These are phyloP conservation scores for Gloeopeniophorella convolvens DNA, from an alignment of 768 basidiomycete genomes.

Conservation along the genomic window DNA sequence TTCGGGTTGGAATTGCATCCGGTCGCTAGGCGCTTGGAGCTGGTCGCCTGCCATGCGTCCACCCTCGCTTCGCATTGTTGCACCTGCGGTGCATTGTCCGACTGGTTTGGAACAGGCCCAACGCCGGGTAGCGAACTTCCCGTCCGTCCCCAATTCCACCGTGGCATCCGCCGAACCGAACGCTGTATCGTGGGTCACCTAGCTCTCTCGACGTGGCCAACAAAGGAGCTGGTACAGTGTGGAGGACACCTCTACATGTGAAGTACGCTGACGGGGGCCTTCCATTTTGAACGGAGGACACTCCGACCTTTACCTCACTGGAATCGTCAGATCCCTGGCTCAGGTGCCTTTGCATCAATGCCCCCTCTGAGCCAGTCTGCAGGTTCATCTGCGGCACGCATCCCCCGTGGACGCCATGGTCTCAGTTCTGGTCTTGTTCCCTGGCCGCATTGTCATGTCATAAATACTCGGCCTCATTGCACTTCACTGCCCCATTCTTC, in stretches of 20 bases:
- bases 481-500: conserved; percentile 17
- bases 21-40: neutral
- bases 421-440: conserved; percentile 21
- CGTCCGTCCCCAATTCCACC: too few relatives aligned
- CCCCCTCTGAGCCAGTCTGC: conserved; percentile 14
- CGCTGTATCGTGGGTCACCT: too few relatives aligned
- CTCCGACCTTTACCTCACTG: conserved; percentile 16
- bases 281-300: conserved; percentile 17
- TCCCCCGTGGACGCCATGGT: conserved; percentile 20
- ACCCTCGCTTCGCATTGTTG: neutral
- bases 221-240: neutral
- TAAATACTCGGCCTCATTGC: conserved; percentile 23
- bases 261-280: conserved; percentile 5
- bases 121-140: conserved; percentile 1
- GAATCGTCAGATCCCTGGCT: conserved; percentile 11
- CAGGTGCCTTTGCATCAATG: conserved; percentile 11
- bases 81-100: neutral
- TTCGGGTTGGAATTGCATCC: neutral
- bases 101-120: neutral
- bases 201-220: conserved; percentile 3
- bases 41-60: neutral
- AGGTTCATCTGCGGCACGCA: conserved; percentile 16
- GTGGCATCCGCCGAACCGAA: too few relatives aligned
- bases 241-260: neutral
- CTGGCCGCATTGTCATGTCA: conserved; percentile 18